A percentile compares a stretch with the other conserved stretches of the same genome.
phyloP scores from a whole-genome alignment of 805 yeast genomes.

The Metschnikowia lunata region DNA sequence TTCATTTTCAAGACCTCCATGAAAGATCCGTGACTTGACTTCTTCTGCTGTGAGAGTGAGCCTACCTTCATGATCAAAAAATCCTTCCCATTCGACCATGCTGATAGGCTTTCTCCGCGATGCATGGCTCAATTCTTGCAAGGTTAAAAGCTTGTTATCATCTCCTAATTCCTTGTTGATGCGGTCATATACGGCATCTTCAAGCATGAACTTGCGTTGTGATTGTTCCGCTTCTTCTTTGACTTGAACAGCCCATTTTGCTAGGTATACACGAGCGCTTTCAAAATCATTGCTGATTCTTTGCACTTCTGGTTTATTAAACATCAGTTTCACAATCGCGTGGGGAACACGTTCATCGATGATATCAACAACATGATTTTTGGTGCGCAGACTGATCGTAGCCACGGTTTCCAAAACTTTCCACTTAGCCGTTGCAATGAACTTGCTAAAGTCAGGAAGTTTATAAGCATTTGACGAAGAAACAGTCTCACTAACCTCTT shows the following conservation, averaged over 20 bases:
- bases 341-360: constrained; percentile 63
- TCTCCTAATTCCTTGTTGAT: constrained; percentile 58
- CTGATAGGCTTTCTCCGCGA: constrained; percentile 67
- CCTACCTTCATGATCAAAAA: constrained; percentile 77
- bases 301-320: constrained; percentile 70
- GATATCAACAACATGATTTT: constrained; percentile 55
- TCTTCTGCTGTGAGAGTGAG: constrained; percentile 70
- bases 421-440: constrained; percentile 77
- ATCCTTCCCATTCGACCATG: constrained; percentile 74
- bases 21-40: constrained; percentile 79
- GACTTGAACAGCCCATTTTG: constrained; percentile 94
- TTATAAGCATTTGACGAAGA: constrained; percentile 19
- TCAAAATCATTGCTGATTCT: constrained; percentile 87
- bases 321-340: constrained; percentile 51
- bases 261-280: constrained; percentile 84
- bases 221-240: constrained; percentile 81
- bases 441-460: constrained; percentile 35
- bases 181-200: constrained; percentile 56
- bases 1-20: constrained; percentile 68
- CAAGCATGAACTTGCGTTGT: constrained; percentile 46
- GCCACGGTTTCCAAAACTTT: constrained; percentile 80
- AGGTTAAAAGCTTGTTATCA: constrained; percentile 43
- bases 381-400: constrained; percentile 51
- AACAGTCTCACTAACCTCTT: neutral
- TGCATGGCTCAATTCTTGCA: constrained; percentile 54